phyloP scores from a whole-genome alignment of 345 rosid species.

The Corymbia maculata region DNA sequence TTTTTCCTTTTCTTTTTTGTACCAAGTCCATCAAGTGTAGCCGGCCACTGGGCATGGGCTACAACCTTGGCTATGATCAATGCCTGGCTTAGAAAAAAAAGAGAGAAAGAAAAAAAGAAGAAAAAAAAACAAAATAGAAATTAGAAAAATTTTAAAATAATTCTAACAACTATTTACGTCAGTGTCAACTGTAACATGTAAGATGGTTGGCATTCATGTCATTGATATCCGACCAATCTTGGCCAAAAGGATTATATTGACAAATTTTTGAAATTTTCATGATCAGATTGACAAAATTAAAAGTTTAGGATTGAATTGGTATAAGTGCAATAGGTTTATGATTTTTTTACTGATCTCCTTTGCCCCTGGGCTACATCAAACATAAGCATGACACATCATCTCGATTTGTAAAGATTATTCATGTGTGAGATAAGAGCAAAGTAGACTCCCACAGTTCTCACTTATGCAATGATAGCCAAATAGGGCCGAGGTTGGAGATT shows the following conservation, averaged over 20 bases:
- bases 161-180: background rate
- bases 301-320: too few relatives aligned
- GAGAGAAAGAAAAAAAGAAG: rapidly evolving
- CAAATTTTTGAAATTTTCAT: too few relatives aligned
- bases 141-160: background rate
- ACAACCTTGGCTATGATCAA: background rate
- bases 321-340: background rate
- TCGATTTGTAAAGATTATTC: background rate
- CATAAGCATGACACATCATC: background rate
- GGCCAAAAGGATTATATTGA: background rate
- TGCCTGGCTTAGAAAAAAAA: background rate
- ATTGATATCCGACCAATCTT: too few relatives aligned
- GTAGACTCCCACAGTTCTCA: background rate
- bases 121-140: too few relatives aligned
- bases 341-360: background rate
- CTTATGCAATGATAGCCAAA: background rate
- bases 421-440: background rate
- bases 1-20: too few relatives aligned
- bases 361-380: background rate
- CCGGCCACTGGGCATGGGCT: background rate
- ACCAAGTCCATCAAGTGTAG: background rate
- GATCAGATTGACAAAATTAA: too few relatives aligned
- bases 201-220: rapidly evolving
- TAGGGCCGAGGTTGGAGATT: background rate
- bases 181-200: rapidly evolving